phyloP scores from a whole-genome alignment of 768 basidiomycete species.

The Pleurotus djamor region DNA sequence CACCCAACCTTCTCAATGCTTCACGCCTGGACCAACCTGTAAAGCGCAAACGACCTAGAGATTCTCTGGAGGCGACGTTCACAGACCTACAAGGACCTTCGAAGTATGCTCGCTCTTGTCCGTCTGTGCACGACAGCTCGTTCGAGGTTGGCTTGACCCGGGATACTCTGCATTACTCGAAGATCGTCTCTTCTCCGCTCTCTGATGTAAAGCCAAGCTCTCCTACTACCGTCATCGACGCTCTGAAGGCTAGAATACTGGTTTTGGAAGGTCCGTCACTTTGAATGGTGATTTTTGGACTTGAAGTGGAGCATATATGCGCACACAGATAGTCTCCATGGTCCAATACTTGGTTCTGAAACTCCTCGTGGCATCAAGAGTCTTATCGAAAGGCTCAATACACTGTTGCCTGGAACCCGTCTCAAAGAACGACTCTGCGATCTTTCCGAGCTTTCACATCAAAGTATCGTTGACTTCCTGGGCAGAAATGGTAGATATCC shows the following conservation, averaged over 20 bases:
- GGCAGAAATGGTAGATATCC: slow-evolving; percentile 28
- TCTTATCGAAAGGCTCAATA: slow-evolving; percentile 36
- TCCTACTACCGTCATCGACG: not conserved
- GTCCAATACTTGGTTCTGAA: slow-evolving; percentile 37
- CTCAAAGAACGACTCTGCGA: slow-evolving; percentile 37
- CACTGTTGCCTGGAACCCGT: slow-evolving; percentile 45
- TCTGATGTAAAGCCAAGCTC: not conserved
- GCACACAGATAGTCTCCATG: slow-evolving; percentile 38
- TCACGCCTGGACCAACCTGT: not conserved
- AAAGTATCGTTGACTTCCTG: slow-evolving; percentile 39
- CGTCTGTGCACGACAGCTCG: slow-evolving; percentile 39
- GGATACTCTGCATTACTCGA: slow-evolving; percentile 26
- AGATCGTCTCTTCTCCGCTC: slow-evolving; percentile 7
- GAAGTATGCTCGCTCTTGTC: slow-evolving; percentile 41
- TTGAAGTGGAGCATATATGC: slow-evolving; percentile 1
- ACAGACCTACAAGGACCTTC: slow-evolving; percentile 40
- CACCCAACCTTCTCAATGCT: not conserved
- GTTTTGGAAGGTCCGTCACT: slow-evolving; percentile 27
- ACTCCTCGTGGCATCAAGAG: slow-evolving; percentile 31
- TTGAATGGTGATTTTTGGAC: not conserved
- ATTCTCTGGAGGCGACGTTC: slow-evolving; percentile 18
- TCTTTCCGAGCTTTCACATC: slow-evolving; percentile 30
- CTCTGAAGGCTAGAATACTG: slow-evolving; percentile 17
- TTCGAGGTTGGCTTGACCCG: slow-evolving; percentile 39
- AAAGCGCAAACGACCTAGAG: slow-evolving; percentile 27